Percentiles rank a stretch among this genome's conserved stretches.
These are phyloP conservation scores for Salmacisia buchloeana DNA, from an alignment of 1,284 basidiomycete species.

Conservation along the genomic window DNA sequence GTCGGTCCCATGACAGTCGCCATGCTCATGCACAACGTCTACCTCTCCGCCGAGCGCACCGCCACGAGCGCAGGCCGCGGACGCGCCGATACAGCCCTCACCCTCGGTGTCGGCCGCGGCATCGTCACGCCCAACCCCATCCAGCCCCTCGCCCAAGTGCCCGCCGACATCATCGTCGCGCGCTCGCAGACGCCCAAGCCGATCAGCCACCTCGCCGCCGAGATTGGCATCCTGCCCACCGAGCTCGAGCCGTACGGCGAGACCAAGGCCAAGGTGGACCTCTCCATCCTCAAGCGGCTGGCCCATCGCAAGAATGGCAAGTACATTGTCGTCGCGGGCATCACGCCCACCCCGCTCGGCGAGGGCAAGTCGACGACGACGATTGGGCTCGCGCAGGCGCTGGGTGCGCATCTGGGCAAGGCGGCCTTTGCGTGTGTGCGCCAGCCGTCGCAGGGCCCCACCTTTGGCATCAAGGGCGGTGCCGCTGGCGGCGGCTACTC, in stretches of 20 bases:
- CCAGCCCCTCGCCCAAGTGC: conserved; percentile 71
- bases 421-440: conserved; percentile 96
- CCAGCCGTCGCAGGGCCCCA: conserved; percentile 96
- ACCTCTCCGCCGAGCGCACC: conserved; percentile 67
- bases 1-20: conserved; percentile 99
- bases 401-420: conserved; percentile 88
- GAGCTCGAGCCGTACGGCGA: conserved; percentile 92
- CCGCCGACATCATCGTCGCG: conserved; percentile 83
- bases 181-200: conserved; percentile 91
- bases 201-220: conserved; percentile 72
- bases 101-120: conserved; percentile 62
- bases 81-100: conserved; percentile 65
- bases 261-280: conserved; percentile 95
- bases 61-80: conserved; percentile 73
- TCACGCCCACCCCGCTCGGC: conserved; percentile 94
- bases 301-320: conserved; percentile 84
- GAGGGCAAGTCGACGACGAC: conserved; percentile 99
- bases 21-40: conserved; percentile 93
- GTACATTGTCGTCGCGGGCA: conserved; percentile 94
- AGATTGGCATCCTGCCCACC: conserved; percentile 78
- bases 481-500: conserved; percentile 98
- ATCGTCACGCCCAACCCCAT: conserved; percentile 72
- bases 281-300: conserved; percentile 79
- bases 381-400: conserved; percentile 91
- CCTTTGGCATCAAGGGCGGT: conserved; percentile 98